Evolutionary conservation across 441 rosid species (phyloP).

Genomic region (Erodium trifolium): DNA sequence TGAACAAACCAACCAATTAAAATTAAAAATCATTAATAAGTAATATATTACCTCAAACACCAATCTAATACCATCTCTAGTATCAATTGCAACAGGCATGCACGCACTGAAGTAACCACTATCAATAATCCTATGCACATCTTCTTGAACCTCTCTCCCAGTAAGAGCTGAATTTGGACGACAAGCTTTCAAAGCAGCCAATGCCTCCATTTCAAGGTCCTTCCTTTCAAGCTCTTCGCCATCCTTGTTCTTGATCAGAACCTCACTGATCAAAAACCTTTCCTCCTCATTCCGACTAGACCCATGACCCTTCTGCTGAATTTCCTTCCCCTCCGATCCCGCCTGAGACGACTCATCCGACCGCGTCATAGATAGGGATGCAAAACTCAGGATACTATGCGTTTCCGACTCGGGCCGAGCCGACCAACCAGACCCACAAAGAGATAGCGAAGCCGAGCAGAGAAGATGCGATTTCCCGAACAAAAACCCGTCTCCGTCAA

Average conservation of each 20-base stretch:
- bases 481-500: slow-evolving; percentile 19
- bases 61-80: slow-evolving; percentile 73
- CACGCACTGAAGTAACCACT: slow-evolving; percentile 84
- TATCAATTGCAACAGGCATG: slow-evolving; percentile 82
- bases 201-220: slow-evolving; percentile 74
- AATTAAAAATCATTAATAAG: not conserved
- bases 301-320: slow-evolving; percentile 36
- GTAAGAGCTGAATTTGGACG: slow-evolving; percentile 79
- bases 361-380: slow-evolving; percentile 33
- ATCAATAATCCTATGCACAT: slow-evolving; percentile 76
- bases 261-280: slow-evolving; percentile 81
- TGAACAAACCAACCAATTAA: too few relatives aligned
- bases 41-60: slow-evolving; percentile 59
- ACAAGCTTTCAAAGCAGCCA: slow-evolving; percentile 68
- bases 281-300: slow-evolving; percentile 53
- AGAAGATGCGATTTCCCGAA: slow-evolving; percentile 30
- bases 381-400: slow-evolving; percentile 28
- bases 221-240: slow-evolving; percentile 90
- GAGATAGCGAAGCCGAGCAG: slow-evolving; percentile 41
- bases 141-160: slow-evolving; percentile 76
- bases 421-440: slow-evolving; percentile 18
- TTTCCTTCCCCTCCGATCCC: slow-evolving; percentile 23
- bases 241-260: slow-evolving; percentile 75
- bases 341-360: slow-evolving; percentile 20
- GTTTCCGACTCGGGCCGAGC: not conserved